These are phyloP conservation scores for Penicillium sp. DNA, from an alignment of 2,329 filamentous ascomycete genomes.

Conservation along the genomic window DNA sequence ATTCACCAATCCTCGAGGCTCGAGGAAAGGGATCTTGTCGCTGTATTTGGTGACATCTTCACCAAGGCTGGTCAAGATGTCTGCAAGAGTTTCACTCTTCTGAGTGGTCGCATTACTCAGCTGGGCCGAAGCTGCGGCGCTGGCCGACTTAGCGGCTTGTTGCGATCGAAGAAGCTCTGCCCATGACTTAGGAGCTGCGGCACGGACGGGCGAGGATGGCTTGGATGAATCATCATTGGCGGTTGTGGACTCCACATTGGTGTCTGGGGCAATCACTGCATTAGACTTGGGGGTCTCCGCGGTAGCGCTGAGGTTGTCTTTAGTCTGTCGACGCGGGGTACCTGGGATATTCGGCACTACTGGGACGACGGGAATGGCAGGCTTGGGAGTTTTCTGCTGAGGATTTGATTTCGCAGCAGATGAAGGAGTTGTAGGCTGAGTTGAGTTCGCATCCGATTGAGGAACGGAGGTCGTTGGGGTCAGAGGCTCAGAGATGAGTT, in stretches of 20 bases:
- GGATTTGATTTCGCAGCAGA: conserved; percentile 43
- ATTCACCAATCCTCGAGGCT: conserved; percentile 91
- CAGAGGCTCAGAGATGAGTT: conserved; percentile 47
- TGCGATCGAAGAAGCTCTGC: conserved; percentile 64
- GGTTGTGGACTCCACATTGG: conserved; percentile 1
- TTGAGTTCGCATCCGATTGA: conserved; percentile 57
- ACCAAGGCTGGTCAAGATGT: conserved; percentile 73
- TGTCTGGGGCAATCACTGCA: conserved; percentile 7
- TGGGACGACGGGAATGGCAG: conserved; percentile 48
- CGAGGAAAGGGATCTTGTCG: conserved; percentile 74
- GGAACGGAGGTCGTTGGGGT: conserved; percentile 60
- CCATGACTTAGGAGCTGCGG: conserved; percentile 62
- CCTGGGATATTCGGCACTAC: conserved; percentile 41
- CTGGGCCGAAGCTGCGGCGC: conserved; percentile 29
- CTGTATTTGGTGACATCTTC: conserved; percentile 59
- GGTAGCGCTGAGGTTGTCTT: conserved; percentile 33
- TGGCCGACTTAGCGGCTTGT: conserved; percentile 32
- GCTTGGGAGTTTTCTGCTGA: conserved; percentile 36
- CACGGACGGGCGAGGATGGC: conserved; percentile 41
- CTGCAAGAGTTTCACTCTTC: conserved; percentile 65
- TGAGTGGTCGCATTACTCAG: conserved; percentile 45
- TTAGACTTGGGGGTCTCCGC: conserved; percentile 38
- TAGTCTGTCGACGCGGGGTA: conserved; percentile 36
- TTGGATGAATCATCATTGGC: conserved; percentile 27
- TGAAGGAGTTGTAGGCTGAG: conserved; percentile 57